Evolutionary conservation across 2,329 filamentous ascomycete species (phyloP).

Genomic region (Drechslerella dactyloides): DNA sequence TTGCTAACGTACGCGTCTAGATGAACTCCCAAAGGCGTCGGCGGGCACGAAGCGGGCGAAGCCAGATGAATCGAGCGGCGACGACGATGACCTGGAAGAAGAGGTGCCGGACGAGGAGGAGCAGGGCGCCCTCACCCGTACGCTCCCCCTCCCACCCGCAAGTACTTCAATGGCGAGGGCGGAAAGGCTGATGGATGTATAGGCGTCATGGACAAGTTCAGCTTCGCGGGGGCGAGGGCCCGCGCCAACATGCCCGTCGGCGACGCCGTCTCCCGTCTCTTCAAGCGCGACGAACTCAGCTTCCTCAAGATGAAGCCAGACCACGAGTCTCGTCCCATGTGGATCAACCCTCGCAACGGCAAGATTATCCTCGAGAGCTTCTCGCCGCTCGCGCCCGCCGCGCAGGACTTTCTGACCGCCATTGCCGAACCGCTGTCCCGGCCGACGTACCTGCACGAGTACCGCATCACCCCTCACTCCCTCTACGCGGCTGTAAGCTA

Average conservation of each 20-base stretch:
- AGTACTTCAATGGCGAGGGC: neutral
- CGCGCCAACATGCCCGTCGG: slow-evolving; percentile 60
- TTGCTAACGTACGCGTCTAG: slow-evolving; percentile 41
- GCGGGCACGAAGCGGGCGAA: slow-evolving; percentile 39
- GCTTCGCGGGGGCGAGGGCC: slow-evolving; percentile 63
- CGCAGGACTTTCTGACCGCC: slow-evolving; percentile 92
- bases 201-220: slow-evolving; percentile 59
- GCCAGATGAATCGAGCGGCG: slow-evolving; percentile 30
- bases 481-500: slow-evolving; percentile 77
- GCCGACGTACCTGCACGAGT: slow-evolving; percentile 91
- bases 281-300: slow-evolving; percentile 76
- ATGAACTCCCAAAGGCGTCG: slow-evolving; percentile 35
- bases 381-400: slow-evolving; percentile 81
- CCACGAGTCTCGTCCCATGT: slow-evolving; percentile 86
- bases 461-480: slow-evolving; percentile 87
- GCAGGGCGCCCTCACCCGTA: slow-evolving; percentile 46
- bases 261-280: slow-evolving; percentile 65
- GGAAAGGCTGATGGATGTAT: slow-evolving; percentile 8
- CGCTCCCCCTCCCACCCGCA: slow-evolving; percentile 2
- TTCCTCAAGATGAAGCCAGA: slow-evolving; percentile 83
- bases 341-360: slow-evolving; percentile 87
- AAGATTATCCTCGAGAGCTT: slow-evolving; percentile 94
- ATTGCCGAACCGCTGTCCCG: slow-evolving; percentile 92
- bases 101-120: slow-evolving; percentile 38
- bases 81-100: slow-evolving; percentile 36